phyloP scores from a whole-genome alignment of 1,284 basidiomycete genomes.

The Lignosus rhinocerotis region DNA sequence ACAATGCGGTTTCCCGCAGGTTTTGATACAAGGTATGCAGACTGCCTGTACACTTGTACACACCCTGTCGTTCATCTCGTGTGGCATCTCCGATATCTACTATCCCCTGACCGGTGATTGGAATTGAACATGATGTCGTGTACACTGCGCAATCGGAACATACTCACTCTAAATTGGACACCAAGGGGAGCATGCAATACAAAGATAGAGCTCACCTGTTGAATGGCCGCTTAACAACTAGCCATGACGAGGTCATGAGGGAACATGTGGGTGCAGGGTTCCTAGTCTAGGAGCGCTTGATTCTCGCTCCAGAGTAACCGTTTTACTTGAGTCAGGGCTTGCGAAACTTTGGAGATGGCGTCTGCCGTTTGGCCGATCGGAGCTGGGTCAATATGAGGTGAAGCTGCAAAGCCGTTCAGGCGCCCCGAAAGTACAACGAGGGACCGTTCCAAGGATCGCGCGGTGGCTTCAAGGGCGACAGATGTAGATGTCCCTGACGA shows the following conservation, averaged over 20 bases:
- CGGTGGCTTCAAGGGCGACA: constrained; percentile 40
- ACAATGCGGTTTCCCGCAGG: constrained; percentile 18
- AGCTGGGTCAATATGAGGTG: constrained; percentile 44
- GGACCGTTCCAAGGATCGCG: constrained; percentile 53
- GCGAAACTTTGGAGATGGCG: constrained; percentile 64
- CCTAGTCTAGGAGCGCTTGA: constrained; percentile 19
- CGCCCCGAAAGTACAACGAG: constrained; percentile 54
- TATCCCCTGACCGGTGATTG: constrained; percentile 12
- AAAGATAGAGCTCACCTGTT: constrained; percentile 11
- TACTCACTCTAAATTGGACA: constrained; percentile 6
- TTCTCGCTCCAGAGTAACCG: constrained; percentile 46
- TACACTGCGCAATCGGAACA: constrained; percentile 22
- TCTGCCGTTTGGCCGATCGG: constrained; percentile 66
- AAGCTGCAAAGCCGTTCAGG: constrained; percentile 45
- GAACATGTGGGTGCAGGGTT: constrained; percentile 18
- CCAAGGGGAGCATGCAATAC: background rate
- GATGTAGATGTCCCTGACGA: constrained; percentile 23
- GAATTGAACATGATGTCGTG: constrained; percentile 7
- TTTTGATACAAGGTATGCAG: constrained; percentile 14
- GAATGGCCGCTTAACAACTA: constrained; percentile 5
- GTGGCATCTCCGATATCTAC: constrained; percentile 6
- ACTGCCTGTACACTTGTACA: constrained; percentile 9
- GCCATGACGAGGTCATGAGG: constrained; percentile 19
- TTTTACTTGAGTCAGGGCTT: constrained; percentile 61
- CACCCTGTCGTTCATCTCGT: constrained; percentile 8